These are phyloP conservation scores for Heritiera littoralis DNA, from an alignment of 345 rosid genomes.

Conservation along the genomic window DNA sequence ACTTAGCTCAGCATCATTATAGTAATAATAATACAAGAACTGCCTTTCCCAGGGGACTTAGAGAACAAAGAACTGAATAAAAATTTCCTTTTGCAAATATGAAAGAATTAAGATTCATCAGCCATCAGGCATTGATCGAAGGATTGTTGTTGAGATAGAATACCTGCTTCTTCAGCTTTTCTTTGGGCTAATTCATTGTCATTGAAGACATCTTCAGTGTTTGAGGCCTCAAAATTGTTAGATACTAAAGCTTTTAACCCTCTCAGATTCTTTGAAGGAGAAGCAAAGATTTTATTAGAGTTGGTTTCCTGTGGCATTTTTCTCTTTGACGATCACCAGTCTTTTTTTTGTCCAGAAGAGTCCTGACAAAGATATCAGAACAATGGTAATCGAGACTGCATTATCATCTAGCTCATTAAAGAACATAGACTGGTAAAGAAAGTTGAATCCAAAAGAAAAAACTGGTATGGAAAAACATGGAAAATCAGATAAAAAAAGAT, in stretches of 20 bases:
- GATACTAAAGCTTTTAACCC: slow-evolving; percentile 52
- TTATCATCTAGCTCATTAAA: not conserved
- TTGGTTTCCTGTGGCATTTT: slow-evolving; percentile 72
- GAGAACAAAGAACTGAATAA: not conserved
- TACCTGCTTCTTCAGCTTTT: slow-evolving; percentile 98
- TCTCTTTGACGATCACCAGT: not conserved
- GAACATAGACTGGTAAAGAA: not conserved
- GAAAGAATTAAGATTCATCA: too few species aligned
- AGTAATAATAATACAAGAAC: not conserved
- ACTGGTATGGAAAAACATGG: not conserved
- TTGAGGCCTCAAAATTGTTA: slow-evolving; percentile 39
- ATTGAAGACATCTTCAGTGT: slow-evolving; percentile 50
- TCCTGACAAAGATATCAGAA: not conserved
- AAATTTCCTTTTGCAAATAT: not conserved
- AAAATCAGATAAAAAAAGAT: not conserved
- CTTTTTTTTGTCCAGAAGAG: not conserved
- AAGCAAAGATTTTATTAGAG: slow-evolving; percentile 29
- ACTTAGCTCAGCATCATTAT: not conserved
- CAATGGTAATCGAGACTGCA: not conserved
- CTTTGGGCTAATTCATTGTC: slow-evolving; percentile 82
- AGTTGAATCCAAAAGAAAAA: not conserved
- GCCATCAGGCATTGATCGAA: not conserved
- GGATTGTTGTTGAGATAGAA: not conserved
- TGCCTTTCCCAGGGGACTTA: not conserved
- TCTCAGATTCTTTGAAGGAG: slow-evolving; percentile 60